These are phyloP conservation scores for Clitopilus hobsonii DNA, from an alignment of 768 basidiomycete species.

Conservation along the genomic window DNA sequence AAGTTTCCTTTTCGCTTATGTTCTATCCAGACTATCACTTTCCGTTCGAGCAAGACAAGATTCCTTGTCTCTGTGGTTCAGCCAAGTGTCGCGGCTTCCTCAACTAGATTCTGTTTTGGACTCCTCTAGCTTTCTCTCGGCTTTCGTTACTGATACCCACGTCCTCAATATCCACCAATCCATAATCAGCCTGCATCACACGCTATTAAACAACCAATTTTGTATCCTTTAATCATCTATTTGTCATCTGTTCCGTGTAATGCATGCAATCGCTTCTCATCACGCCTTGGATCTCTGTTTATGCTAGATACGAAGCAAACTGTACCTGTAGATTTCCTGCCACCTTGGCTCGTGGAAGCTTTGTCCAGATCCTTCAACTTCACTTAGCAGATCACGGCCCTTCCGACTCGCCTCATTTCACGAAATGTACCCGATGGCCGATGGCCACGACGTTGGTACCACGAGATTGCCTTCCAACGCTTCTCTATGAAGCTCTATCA, in stretches of 20 bases:
- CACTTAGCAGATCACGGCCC: too few species aligned
- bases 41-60: slow-evolving; percentile 97
- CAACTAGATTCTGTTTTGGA: slow-evolving; percentile 61
- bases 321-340: neutral
- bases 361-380: too few species aligned
- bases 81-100: slow-evolving; percentile 91
- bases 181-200: neutral
- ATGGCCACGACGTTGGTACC: too few species aligned
- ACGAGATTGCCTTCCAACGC: too few species aligned
- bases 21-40: slow-evolving; percentile 86
- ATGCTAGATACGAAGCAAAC: neutral
- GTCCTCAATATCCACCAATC: neutral
- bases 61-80: slow-evolving; percentile 88
- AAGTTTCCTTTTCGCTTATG: neutral
- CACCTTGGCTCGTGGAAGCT: neutral
- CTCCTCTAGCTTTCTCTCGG: slow-evolving; percentile 6
- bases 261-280: neutral
- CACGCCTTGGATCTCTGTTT: neutral
- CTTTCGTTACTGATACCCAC: slow-evolving; percentile 2
- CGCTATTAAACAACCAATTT: neutral
- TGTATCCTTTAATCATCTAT: slow-evolving; percentile 1
- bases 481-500: too few species aligned
- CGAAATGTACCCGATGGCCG: too few species aligned
- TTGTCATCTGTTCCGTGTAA: neutral
- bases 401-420: too few species aligned